Evolutionary conservation across 1,284 basidiomycete species (phyloP).

Genomic region (Leccinum insolens): DNA sequence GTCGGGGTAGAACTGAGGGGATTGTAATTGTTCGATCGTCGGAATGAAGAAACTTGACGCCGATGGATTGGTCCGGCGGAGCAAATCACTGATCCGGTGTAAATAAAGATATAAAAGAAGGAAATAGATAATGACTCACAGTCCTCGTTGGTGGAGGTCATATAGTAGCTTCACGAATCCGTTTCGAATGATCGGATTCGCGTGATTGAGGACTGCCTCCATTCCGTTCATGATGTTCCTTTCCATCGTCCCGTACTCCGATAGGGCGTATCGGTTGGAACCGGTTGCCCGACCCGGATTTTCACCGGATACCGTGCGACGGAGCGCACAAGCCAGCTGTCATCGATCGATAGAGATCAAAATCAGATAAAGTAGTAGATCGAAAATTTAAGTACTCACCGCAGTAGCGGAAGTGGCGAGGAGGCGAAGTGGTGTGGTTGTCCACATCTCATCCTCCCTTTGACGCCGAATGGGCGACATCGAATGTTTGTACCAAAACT

Average conservation of each 20-base stretch:
- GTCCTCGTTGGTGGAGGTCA: not conserved
- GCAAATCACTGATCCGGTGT: no score
- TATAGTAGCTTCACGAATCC: not conserved
- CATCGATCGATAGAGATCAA: not conserved
- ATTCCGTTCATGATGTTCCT: not conserved
- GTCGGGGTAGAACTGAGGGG: no score
- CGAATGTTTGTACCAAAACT: not conserved
- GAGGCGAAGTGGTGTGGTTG: not conserved
- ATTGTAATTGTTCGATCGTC: no score
- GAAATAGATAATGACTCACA: not conserved
- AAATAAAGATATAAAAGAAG: no score
- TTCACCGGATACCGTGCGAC: not conserved
- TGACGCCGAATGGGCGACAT: not conserved
- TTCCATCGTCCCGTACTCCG: not conserved
- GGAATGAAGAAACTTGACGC: no score
- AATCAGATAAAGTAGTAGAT: not conserved
- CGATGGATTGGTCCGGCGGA: no score
- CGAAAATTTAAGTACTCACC: not conserved
- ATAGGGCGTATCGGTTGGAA: not conserved
- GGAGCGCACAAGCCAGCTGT: not conserved
- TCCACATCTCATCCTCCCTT: not conserved
- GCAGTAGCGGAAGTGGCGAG: not conserved
- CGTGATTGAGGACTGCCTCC: not conserved
- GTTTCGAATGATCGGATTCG: not conserved
- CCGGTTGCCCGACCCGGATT: not conserved